phyloP scores from a whole-genome alignment of 768 basidiomycete genomes.

The Boletus vinaceobasis region DNA sequence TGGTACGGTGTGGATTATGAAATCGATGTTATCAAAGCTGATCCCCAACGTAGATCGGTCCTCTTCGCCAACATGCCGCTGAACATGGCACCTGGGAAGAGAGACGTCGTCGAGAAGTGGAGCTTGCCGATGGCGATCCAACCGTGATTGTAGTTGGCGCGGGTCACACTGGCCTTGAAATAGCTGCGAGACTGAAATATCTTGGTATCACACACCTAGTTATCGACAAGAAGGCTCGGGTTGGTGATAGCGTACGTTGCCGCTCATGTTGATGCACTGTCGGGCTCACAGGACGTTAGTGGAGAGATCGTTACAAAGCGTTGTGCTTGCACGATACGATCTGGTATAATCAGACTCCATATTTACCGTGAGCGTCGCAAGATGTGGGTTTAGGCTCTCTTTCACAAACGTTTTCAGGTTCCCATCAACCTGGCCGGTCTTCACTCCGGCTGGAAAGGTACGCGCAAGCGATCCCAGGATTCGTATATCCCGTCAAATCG shows the following conservation, averaged over 20 bases:
- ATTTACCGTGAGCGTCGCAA: slow-evolving; percentile 40
- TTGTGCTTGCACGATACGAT: slow-evolving; percentile 53
- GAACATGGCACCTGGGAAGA: slow-evolving; percentile 57
- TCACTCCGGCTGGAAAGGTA: slow-evolving; percentile 49
- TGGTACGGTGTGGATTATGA: slow-evolving; percentile 18
- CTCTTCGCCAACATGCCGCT: slow-evolving; percentile 39
- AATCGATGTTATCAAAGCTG: background rate
- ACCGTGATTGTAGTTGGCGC: slow-evolving; percentile 62
- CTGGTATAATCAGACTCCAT: slow-evolving; percentile 57
- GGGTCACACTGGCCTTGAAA: slow-evolving; percentile 63
- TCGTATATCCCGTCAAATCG: background rate
- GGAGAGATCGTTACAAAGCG: slow-evolving; percentile 58
- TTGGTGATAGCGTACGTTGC: slow-evolving; percentile 44
- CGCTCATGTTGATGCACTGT: too few species aligned
- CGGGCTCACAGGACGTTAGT: slow-evolving; percentile 23
- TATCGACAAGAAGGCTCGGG: slow-evolving; percentile 50
- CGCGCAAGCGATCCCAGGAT: background rate
- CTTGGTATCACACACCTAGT: slow-evolving; percentile 53
- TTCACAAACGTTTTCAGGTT: slow-evolving; percentile 36
- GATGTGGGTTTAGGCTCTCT: background rate
- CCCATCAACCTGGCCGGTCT: slow-evolving; percentile 55
- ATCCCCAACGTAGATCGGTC: slow-evolving; percentile 29
- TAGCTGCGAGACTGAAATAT: slow-evolving; percentile 63
- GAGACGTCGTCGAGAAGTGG: slow-evolving; percentile 38
- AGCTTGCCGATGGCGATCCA: slow-evolving; percentile 49